A percentile compares a stretch with the other conserved stretches of the same genome.
Conservation (phyloP, 1,284 basidiomycete genomes). For the Cutaneotrichosporon mucoides region DNA sequence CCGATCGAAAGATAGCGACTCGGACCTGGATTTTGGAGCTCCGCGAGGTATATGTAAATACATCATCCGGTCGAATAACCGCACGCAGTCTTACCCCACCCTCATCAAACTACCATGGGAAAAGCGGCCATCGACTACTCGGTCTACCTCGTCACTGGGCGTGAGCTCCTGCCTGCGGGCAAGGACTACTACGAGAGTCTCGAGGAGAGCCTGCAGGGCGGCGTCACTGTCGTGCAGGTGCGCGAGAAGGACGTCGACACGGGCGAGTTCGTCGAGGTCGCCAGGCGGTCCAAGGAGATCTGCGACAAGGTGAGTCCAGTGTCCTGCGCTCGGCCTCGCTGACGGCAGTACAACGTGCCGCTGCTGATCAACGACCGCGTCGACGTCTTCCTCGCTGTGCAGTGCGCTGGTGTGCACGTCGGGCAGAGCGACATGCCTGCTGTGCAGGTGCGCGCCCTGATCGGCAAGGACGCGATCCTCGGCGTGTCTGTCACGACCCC, state of each 20-base stretch:
- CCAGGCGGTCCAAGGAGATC: conserved; percentile 64
- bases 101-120: background rate
- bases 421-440: conserved; percentile 88
- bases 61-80: too few species aligned
- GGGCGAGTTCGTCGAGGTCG: conserved; percentile 77
- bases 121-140: conserved; percentile 61
- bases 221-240: conserved; percentile 85
- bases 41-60: too few species aligned
- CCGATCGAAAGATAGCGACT: too few species aligned
- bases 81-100: too few species aligned
- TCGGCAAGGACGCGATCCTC: conserved; percentile 69
- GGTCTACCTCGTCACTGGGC: conserved; percentile 79
- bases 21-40: too few species aligned
- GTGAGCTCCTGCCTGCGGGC: conserved; percentile 71
- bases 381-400: conserved; percentile 75
- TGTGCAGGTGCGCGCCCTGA: conserved; percentile 61
- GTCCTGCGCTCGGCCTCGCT: background rate
- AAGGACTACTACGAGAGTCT: conserved; percentile 73
- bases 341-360: conserved; percentile 64
- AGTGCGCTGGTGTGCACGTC: conserved; percentile 77
- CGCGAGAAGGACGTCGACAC: conserved; percentile 80
- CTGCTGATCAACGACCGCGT: conserved; percentile 89
- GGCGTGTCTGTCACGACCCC: conserved; percentile 74
- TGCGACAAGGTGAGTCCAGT: conserved; percentile 58
- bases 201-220: conserved; percentile 75